Base-by-base conservation (phyloP, 495 filamentous ascomycete species). In the Schizothecium vesticola region DNA sequence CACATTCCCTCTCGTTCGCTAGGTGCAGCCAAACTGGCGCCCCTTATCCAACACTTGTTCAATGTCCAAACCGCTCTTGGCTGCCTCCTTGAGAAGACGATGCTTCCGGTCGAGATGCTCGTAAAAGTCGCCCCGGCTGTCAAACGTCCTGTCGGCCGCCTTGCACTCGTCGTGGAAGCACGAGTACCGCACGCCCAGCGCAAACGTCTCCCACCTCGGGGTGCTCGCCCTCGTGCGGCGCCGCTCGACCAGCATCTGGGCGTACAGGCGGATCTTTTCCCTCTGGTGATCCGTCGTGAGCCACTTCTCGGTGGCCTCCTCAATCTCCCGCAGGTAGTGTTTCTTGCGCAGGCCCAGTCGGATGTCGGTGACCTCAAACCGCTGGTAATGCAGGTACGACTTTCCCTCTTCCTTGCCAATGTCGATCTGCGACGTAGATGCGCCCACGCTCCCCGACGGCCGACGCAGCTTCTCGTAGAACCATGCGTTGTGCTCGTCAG, bases 401-500 rank as follows among this genome's bases (percentile, higher is more conserved):
- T 60, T 63, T 13, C 70, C 71, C 16, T 71, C 61, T n/a, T 75
- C 68, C 22, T 64, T 64, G 29, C 10, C 22, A 56, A 73, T 67
- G 43, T 71, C 67, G 33, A 33, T 29, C 23, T 61, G 58, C 28
- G 66, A 64, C 1, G 63, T 23, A 0, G 65, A 24, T 7, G 36
- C 16, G 8, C 60, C 59, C 10, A 33, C 25, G 26, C 26, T n/a
- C 25, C 43, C 29, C 3, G 31, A 67, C 62, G 58, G 56, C 16
- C 69, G 29, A 21, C 69, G 65, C 0, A 78, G 68, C 31, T 71
- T 76, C 28, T 76, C 71, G 59, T 76, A 76, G 61, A 76, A 74
- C 76, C 76, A 78, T 3, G 72, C 68, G n/a, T 73, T 72, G 62
- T 77, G 74, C 63, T 74, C 74, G 56, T 77, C 75, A 0, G 75